These are phyloP conservation scores for Anaeramoeba flamelloides DNA, from an alignment of 78 protist genomes.

Conservation along the genomic window DNA sequence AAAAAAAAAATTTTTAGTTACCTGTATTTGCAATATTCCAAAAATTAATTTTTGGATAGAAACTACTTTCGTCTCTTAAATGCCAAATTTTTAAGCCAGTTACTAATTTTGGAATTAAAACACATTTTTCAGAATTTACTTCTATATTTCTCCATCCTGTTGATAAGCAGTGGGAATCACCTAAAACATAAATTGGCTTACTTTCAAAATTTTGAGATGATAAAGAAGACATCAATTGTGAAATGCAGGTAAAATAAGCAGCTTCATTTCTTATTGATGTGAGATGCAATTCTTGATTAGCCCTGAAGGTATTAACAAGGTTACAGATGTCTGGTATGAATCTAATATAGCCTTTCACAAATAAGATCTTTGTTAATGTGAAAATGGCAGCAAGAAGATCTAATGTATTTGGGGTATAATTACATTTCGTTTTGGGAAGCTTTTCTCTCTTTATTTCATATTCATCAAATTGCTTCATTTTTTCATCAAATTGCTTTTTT, in stretches of 20 bases:
- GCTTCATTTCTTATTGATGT: neutral
- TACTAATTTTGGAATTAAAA: neutral
- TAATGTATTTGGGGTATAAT: too few species aligned
- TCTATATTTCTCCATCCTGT: neutral
- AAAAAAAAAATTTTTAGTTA: too few species aligned
- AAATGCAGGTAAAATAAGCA: neutral
- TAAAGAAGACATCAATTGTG: neutral
- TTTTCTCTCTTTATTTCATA: too few species aligned
- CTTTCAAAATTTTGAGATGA: neutral
- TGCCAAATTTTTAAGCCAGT: neutral
- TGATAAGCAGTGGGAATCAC: neutral
- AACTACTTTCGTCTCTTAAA: neutral
- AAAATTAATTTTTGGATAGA: neutral
- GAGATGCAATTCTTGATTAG: neutral
- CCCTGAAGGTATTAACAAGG: too few species aligned
- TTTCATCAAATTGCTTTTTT: too few species aligned
- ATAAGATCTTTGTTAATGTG: too few species aligned
- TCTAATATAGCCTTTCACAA: too few species aligned
- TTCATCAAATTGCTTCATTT: too few species aligned
- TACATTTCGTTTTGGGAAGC: too few species aligned
- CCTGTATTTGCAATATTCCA: too few species aligned
- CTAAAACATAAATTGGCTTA: neutral
- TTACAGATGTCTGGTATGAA: too few species aligned
- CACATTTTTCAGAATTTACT: neutral
- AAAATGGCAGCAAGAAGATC: too few species aligned